Evolutionary conservation across 2,329 filamentous ascomycete genomes (phyloP), one percentile per base, ranked within the genome.

Genomic region (Geosmithia morbida): DNA sequence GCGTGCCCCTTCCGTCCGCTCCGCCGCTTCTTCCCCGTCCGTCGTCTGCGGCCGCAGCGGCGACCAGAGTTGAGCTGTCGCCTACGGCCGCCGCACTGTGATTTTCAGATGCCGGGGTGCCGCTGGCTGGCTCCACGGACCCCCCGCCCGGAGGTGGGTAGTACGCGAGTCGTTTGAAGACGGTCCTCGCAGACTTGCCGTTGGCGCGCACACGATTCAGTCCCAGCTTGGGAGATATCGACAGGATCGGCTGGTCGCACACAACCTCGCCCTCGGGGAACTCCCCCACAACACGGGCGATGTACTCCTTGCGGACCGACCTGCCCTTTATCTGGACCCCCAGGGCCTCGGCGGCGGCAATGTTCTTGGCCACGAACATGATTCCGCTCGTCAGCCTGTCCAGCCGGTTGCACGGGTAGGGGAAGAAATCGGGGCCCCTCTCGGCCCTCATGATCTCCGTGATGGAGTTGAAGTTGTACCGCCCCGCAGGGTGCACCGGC

Each of bases 331-430:
- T 86, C 62, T 95, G 85, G 41, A 73, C 67, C 48, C 82, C 80
- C 54, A 98, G 74, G 30, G 72, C 71, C 53, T 90, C 87, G 1
- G 92, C 90, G 0, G 85, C 86, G 57, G 80, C 77, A 39, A 81
- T 73, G 52, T 86, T 81, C 66, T 98, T 98, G 26, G 84, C 92
- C 55, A 98, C 81, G 63, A 98, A 98, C 90, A 98, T 97, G 60
- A 98, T 85, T 45, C 92, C 92, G 56, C 87, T 95, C 0, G 92
- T 98, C 56, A 98, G 68, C 46, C 92, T 75, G 61, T 98, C 92
- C 26, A 98, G 77, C n/a, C 92, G 75, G 59, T 98, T 95, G 67
- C 90, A 97, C 0, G 92, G 79, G 51, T 77, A 65, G 1, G 78
- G 74, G 46, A 72, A 61, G 60, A 77, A 81, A 26, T 65, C 62